Conservation (phyloP, 306 rosid genomes). For the Comarum palustre region DNA sequence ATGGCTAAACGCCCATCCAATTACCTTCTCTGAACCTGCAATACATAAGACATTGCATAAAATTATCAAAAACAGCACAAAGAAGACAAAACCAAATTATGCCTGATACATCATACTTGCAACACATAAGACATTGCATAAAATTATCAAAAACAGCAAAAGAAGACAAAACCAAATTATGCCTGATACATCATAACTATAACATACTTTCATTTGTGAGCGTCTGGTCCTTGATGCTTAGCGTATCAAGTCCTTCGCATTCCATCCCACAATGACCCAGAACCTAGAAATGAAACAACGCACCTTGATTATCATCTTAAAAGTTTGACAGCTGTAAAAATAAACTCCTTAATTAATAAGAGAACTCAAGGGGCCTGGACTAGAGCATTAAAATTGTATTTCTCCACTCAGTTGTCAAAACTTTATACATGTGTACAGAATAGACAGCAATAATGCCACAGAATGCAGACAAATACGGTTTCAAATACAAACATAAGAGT, state of each 20-base stretch:
- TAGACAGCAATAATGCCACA: background rate
- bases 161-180: conserved; percentile 13
- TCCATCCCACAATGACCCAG: conserved; percentile 80
- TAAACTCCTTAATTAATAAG: background rate
- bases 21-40: conserved; percentile 94
- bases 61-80: background rate
- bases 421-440: background rate
- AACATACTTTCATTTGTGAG: conserved; percentile 87
- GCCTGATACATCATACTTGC: too few species aligned
- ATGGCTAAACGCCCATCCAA: conserved; percentile 97
- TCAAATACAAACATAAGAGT: background rate
- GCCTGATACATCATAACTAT: conserved; percentile 11
- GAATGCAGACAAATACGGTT: background rate
- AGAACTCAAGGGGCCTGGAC: background rate
- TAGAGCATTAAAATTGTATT: background rate
- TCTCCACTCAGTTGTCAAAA: background rate
- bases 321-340: background rate
- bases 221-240: conserved; percentile 77
- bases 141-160: too few species aligned
- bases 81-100: too few species aligned
- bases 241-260: conserved; percentile 76
- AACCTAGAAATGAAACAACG: conserved; percentile 51
- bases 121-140: too few species aligned
- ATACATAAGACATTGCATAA: conserved; percentile 20
- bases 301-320: conserved; percentile 20